phyloP scores from a whole-genome alignment of 2,329 filamentous ascomycete species.

The Fusarium chaquense region DNA sequence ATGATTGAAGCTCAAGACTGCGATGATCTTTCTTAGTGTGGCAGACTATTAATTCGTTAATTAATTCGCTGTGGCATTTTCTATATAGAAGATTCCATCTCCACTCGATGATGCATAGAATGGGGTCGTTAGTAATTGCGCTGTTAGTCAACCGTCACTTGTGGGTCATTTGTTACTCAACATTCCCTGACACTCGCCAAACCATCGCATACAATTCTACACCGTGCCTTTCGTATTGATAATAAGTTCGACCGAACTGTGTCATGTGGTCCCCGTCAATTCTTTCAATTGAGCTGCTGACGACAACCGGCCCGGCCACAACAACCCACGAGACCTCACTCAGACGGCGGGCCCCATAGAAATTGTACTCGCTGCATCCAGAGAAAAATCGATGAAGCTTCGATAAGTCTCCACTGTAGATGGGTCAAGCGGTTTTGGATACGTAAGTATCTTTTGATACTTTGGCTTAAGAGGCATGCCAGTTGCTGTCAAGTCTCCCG shows the following conservation, averaged over 20 bases:
- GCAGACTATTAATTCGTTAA: not conserved
- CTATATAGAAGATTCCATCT: conserved; percentile 34
- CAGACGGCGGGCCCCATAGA: conserved; percentile 1
- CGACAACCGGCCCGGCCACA: conserved; percentile 1
- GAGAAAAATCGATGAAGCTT: conserved; percentile 51
- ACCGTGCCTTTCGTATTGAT: not conserved
- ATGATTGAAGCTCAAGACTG: not conserved
- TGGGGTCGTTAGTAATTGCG: conserved; percentile 38
- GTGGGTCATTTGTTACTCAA: conserved; percentile 38
- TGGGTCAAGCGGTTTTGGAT: conserved; percentile 47
- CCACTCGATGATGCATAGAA: conserved; percentile 35
- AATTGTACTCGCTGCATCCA: conserved; percentile 45
- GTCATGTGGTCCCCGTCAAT: conserved; percentile 15
- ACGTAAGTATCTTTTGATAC: conserved; percentile 48
- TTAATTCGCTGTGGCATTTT: conserved; percentile 12
- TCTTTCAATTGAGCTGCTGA: not conserved
- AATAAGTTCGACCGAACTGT: not conserved
- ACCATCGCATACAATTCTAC: conserved; percentile 12
- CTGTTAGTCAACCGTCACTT: conserved; percentile 38
- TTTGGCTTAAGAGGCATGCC: conserved; percentile 49
- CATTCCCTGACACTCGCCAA: conserved; percentile 31
- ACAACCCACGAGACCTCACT: not conserved
- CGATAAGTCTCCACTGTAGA: conserved; percentile 50
- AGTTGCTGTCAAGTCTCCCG: conserved; percentile 44
- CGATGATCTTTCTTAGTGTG: not conserved